Base-by-base conservation (phyloP, 768 basidiomycete species). In the Cyclocybe aegerita region DNA sequence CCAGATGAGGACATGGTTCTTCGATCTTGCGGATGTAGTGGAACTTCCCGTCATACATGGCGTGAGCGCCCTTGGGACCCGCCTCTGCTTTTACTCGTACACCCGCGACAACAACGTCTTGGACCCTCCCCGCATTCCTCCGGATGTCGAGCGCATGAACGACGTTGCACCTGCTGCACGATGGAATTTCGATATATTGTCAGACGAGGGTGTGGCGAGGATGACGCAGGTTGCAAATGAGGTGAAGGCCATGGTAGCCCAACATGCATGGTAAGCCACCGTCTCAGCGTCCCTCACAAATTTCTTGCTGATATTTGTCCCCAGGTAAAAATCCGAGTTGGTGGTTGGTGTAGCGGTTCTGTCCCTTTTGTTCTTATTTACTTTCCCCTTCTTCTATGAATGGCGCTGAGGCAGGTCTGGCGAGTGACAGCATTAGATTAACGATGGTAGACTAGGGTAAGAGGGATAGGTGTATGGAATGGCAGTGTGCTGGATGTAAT, bases 111-210 rank as follows among this genome's bases (percentile, higher is more conserved):
- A 48, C 17, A 48, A 49, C 31, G 34, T 16, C 8, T n/a, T 66
- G 9, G 33, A 30, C 12, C 65, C 64, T 12, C 46, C 46, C 14
- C 33, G 17, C 35, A 56, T 61, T 32, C 39, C 53, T 43, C 44
- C 45, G 14, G 39, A 65, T 57, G n/a, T 48, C n/a, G 36, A 17
- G 12, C 33, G 43, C 39, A 46, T 65, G 29, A 62, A 50, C 40
- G 65, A 67, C 54, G 56, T 56, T 42, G 66, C 64, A 15, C 65
- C 66, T 30, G 58, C 55, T 16, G 43, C 23, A 33, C 56, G 60
- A 16, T 68, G 64, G 66, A 54, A 58, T 38, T 46, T 51, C 17
- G 59, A 68, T 33, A 29, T 68, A 39, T 40, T 65, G 46, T 48
- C 23, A 44, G 40, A 37, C 12, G 48, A 44, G 12, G 62, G 61